Conservation (phyloP, 73 alveolate species). For the Symbiodinium pilosum region DNA sequence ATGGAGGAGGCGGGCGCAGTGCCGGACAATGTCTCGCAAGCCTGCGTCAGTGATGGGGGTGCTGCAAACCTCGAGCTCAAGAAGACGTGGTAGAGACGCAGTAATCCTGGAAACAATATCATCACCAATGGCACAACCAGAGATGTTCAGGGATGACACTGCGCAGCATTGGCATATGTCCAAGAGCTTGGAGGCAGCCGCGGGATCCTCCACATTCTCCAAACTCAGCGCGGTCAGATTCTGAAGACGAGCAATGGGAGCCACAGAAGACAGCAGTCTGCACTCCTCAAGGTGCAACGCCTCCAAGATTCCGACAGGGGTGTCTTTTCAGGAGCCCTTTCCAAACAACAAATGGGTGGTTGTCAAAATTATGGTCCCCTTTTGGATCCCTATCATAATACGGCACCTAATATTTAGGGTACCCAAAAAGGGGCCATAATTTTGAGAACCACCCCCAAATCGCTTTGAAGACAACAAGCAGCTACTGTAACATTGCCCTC, state of each 20-base stretch:
- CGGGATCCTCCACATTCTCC: constrained; percentile 23
- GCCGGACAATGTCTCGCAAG: constrained; percentile 1
- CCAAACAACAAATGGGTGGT: background rate
- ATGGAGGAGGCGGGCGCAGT: constrained; percentile 37
- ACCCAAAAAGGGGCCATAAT: no score
- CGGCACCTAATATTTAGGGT: no score
- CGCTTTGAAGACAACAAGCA: no score
- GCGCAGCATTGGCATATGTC: constrained; percentile 35
- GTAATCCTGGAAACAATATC: background rate
- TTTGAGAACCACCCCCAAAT: no score
- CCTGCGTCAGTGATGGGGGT: constrained; percentile 37
- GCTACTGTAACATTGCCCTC: no score
- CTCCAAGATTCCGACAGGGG: background rate
- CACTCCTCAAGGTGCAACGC: constrained; percentile 58
- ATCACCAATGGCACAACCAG: constrained; percentile 45
- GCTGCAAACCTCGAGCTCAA: constrained; percentile 61
- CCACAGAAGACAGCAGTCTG: background rate
- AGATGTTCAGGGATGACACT: constrained; percentile 24
- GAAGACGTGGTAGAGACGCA: background rate
- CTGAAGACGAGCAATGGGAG: background rate
- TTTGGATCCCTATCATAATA: no score
- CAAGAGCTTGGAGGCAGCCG: constrained; percentile 15
- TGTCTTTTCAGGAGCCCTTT: background rate
- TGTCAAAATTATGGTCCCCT: no score
- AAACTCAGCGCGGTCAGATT: constrained; percentile 45